These are phyloP conservation scores for Piper longum DNA, from an alignment of 164 flowering plant genomes.

Conservation along the genomic window DNA sequence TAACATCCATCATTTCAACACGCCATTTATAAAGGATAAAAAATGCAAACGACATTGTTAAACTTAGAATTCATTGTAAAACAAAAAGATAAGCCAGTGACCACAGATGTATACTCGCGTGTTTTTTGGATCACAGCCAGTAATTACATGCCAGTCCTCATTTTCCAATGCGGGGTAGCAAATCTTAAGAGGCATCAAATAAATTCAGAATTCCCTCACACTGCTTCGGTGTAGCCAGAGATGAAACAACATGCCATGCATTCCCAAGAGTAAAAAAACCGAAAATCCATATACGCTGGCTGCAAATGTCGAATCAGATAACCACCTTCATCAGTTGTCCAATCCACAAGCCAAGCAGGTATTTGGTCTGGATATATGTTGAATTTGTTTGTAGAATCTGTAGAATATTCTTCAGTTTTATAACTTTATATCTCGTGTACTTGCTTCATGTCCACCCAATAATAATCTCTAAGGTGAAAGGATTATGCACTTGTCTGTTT, in stretches of 20 bases:
- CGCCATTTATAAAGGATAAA: too few species aligned
- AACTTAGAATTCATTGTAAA: too few species aligned
- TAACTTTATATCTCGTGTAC: conserved; percentile 88
- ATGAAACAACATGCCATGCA: conserved; percentile 75
- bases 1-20: too few species aligned
- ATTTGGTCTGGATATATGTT: conserved; percentile 91
- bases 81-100: too few species aligned
- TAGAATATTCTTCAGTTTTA: conserved; percentile 86
- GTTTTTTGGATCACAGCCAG: conserved; percentile 20
- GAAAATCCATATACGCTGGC: conserved; percentile 92
- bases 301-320: conserved; percentile 79
- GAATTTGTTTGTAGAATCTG: conserved; percentile 78
- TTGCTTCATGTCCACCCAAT: conserved; percentile 81
- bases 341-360: conserved; percentile 75
- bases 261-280: conserved; percentile 89
- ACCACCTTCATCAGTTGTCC: conserved; percentile 75
- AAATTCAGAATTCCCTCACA: conserved; percentile 59
- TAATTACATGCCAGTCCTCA: conserved; percentile 82
- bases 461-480: conserved; percentile 11
- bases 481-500: conserved; percentile 81
- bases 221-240: conserved; percentile 67
- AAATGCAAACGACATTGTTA: too few species aligned
- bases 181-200: conserved; percentile 68
- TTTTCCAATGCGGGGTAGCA: conserved; percentile 20
- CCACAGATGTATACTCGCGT: conserved; percentile 22